phyloP scores from a whole-genome alignment of 805 yeast genomes.

The Kluyveromyces dobzhanskii region DNA sequence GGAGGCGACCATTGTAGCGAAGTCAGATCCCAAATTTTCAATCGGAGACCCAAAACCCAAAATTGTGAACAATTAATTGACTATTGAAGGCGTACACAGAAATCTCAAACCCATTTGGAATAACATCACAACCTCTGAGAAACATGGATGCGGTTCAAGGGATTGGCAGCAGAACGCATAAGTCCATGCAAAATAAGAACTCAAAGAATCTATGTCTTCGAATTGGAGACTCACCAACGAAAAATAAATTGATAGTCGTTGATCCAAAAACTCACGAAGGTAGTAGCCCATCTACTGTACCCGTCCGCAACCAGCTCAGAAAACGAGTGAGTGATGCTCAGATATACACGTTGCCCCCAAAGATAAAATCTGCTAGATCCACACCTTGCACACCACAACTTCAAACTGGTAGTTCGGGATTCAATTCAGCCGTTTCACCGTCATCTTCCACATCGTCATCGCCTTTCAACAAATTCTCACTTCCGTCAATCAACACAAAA shows the following conservation, averaged over 20 bases:
- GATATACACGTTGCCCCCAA: conserved; percentile 13
- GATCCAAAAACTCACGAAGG: background rate
- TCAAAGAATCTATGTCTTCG: conserved; percentile 23
- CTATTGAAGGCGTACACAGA: too few species aligned
- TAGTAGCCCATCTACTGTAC: background rate
- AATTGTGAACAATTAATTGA: too few species aligned
- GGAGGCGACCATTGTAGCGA: too few species aligned
- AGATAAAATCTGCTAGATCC: conserved; percentile 4
- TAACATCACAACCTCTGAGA: too few species aligned
- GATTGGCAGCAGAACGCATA: conserved; percentile 9
- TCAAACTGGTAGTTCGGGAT: background rate
- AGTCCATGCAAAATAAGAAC: conserved; percentile 21
- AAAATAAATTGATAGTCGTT: conserved; percentile 1
- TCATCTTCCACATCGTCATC: background rate
- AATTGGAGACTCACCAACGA: conserved; percentile 8
- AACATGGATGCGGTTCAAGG: background rate
- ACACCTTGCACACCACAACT: conserved; percentile 5
- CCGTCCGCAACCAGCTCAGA: conserved; percentile 3
- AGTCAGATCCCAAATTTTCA: too few species aligned
- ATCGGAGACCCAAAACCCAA: too few species aligned
- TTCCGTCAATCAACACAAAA: conserved; percentile 1
- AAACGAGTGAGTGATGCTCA: conserved; percentile 18
- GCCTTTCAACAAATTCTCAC: conserved; percentile 1
- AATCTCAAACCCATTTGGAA: too few species aligned
- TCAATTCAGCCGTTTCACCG: background rate